Conservation (phyloP, 2,329 filamentous ascomycete species). For the Cladobotryum protrusum region DNA sequence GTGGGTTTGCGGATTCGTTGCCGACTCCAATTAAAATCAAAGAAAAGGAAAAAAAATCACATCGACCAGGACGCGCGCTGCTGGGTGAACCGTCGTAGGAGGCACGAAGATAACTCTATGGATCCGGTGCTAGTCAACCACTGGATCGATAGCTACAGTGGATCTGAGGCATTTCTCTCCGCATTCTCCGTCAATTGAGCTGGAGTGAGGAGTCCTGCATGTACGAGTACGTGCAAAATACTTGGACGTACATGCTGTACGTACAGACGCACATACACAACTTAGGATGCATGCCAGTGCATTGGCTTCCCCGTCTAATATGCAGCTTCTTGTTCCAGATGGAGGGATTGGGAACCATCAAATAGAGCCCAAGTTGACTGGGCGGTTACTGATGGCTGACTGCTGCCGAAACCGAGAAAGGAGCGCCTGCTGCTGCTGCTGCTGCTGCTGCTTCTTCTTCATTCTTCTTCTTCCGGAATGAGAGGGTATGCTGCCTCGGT, state of each 20-base stretch:
- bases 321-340: constrained; percentile 4
- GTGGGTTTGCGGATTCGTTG: no score
- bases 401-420: neutral
- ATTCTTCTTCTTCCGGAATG: neutral
- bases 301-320: neutral
- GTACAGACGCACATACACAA: neutral
- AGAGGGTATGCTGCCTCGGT: no score
- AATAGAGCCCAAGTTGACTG: neutral
- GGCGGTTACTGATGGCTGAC: neutral
- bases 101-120: neutral
- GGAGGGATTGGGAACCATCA: constrained; percentile 6
- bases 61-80: no score
- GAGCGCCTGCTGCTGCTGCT: neutral
- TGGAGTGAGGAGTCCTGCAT: constrained; percentile 1
- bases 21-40: neutral
- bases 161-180: constrained; percentile 30
- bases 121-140: constrained; percentile 9
- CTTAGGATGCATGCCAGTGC: constrained; percentile 1
- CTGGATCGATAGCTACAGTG: no score
- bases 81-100: neutral
- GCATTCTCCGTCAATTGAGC: constrained; percentile 18
- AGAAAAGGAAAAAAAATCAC: no score
- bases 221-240: no score
- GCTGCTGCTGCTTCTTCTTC: neutral
- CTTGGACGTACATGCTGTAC: no score